Evolutionary conservation across 768 basidiomycete species (phyloP).

Genomic region (Myochromella boudieri): DNA sequence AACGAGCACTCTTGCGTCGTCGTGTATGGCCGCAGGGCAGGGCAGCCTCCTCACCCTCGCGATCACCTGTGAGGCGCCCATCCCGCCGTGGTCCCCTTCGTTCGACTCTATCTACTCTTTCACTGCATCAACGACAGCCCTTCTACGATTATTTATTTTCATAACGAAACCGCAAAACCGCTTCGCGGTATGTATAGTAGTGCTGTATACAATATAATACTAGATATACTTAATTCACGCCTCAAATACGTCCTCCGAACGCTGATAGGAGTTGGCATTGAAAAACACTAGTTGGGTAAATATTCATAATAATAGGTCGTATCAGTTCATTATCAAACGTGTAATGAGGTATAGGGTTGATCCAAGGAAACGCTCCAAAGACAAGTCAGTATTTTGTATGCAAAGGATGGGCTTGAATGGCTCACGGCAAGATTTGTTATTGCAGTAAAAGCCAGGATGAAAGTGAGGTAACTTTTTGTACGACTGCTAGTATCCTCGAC

Average conservation of each 20-base stretch:
- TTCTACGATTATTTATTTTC: slow-evolving; percentile 49
- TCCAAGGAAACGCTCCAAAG: slow-evolving; percentile 27
- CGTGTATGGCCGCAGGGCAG: slow-evolving; percentile 28
- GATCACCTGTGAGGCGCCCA: slow-evolving; percentile 44
- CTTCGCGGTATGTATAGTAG: slow-evolving; percentile 4
- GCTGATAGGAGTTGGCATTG: no score
- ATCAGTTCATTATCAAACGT: slow-evolving; percentile 27
- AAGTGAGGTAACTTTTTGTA: slow-evolving; percentile 75
- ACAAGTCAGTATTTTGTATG: slow-evolving; percentile 3
- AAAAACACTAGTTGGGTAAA: slow-evolving; percentile 11
- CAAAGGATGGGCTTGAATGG: slow-evolving; percentile 10
- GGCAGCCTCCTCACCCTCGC: slow-evolving; percentile 52
- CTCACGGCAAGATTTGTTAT: slow-evolving; percentile 66
- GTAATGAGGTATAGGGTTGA: slow-evolving; percentile 30
- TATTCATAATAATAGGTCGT: slow-evolving; percentile 4
- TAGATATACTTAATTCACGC: no score
- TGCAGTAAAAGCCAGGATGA: slow-evolving; percentile 81
- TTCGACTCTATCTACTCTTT: neutral
- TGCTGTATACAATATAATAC: slow-evolving; percentile 8
- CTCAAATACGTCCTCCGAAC: no score
- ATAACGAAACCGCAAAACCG: slow-evolving; percentile 17
- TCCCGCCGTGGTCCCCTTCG: slow-evolving; percentile 25
- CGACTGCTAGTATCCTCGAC: slow-evolving; percentile 45
- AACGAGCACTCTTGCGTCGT: slow-evolving; percentile 28
- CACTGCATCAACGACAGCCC: slow-evolving; percentile 18